A percentile compares a stretch with the other conserved stretches of the same genome.
Evolutionary conservation across 2,329 filamentous ascomycete genomes (phyloP).

Genomic region (Verticillium albo-atrum): DNA sequence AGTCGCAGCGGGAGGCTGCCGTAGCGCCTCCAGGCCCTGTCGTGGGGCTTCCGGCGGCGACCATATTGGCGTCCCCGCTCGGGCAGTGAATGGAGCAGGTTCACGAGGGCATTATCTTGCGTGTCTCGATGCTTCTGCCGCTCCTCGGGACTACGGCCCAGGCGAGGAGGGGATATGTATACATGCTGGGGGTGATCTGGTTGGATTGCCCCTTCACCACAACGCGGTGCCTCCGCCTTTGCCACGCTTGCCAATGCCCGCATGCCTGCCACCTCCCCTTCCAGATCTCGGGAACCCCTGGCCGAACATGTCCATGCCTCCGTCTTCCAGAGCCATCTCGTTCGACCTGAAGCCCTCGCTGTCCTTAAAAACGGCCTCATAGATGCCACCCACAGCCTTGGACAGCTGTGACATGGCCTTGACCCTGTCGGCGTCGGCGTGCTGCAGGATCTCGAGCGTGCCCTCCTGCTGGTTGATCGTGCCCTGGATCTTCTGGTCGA

Average conservation of each 20-base stretch:
- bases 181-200: neutral
- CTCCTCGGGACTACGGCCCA: neutral
- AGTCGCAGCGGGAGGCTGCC: conserved; percentile 8
- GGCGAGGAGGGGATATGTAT: neutral
- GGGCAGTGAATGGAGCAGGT: neutral
- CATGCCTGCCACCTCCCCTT: neutral
- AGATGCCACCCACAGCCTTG: conserved; percentile 64
- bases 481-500: conserved; percentile 81
- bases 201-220: neutral
- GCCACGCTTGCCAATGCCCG: neutral
- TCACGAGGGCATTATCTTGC: neutral
- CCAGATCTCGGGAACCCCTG: conserved; percentile 1
- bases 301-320: conserved; percentile 20
- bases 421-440: conserved; percentile 69
- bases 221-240: neutral
- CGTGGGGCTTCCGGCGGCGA: neutral
- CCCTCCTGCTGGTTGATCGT: conserved; percentile 87
- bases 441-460: conserved; percentile 73
- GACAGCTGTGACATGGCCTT: conserved; percentile 70
- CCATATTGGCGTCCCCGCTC: neutral
- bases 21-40: neutral
- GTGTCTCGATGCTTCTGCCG: neutral
- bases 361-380: conserved; percentile 69
- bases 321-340: conserved; percentile 20
- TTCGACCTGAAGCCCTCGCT: conserved; percentile 61